phyloP scores from a whole-genome alignment of 345 rosid species.

The Angophora floribunda region DNA sequence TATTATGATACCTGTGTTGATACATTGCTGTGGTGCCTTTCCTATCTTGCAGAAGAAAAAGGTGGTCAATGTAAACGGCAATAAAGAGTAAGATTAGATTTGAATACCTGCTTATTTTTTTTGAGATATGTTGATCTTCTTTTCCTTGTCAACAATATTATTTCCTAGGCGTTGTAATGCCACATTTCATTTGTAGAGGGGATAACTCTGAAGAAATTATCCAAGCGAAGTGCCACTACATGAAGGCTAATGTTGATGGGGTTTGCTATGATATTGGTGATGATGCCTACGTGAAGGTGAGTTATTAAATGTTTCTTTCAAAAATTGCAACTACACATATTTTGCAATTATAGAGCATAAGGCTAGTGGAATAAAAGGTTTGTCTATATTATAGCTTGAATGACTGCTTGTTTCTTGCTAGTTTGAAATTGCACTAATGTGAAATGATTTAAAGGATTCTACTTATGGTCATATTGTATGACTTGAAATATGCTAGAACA shows the following conservation, averaged over 20 bases:
- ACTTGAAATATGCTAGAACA: background rate
- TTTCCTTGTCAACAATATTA: background rate
- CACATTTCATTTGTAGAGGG: background rate
- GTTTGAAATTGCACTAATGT: background rate
- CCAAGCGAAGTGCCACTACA: conserved; percentile 38
- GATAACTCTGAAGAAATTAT: conserved; percentile 20
- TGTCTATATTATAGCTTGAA: background rate
- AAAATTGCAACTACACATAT: background rate
- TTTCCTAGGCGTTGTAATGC: background rate
- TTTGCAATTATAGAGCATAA: background rate
- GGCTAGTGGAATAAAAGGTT: background rate
- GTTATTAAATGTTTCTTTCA: background rate
- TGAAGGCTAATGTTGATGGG: conserved; percentile 39
- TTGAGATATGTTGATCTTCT: background rate
- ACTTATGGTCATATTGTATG: background rate
- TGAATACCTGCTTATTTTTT: background rate
- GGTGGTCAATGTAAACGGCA: background rate
- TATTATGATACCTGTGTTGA: background rate
- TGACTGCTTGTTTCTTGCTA: background rate
- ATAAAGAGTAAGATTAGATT: conserved; percentile 26
- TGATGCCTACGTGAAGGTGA: conserved; percentile 57
- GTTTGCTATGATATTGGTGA: conserved; percentile 29
- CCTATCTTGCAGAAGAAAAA: conserved; percentile 6
- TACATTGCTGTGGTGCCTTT: background rate
- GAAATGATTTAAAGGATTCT: background rate